These are phyloP conservation scores for Vachellia collinsii DNA, from an alignment of 306 rosid species.

Conservation along the genomic window DNA sequence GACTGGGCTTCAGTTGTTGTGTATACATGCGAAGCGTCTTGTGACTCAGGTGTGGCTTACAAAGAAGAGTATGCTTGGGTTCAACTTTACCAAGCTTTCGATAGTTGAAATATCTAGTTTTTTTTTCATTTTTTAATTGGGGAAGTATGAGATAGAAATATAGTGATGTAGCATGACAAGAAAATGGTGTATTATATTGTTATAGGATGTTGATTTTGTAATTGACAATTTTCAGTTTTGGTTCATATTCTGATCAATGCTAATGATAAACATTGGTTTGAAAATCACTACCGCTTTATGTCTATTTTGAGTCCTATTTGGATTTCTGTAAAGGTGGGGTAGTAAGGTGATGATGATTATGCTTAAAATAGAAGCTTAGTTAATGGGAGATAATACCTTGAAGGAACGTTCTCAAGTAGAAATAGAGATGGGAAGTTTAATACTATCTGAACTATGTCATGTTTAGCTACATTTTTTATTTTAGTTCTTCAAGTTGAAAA, in stretches of 20 bases:
- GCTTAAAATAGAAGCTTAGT: too few species aligned
- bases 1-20: conserved; percentile 74
- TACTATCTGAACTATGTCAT: too few species aligned
- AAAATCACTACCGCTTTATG: not conserved
- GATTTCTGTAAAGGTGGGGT: too few species aligned
- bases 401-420: too few species aligned
- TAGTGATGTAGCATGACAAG: not conserved
- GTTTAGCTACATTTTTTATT: too few species aligned
- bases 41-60: conserved; percentile 56
- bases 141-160: not conserved
- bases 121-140: not conserved
- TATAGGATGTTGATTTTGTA: not conserved
- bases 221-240: not conserved
- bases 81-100: conserved; percentile 55
- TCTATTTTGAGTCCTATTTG: too few species aligned
- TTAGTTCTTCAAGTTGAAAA: too few species aligned
- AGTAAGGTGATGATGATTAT: too few species aligned
- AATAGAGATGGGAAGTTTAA: too few species aligned
- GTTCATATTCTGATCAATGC: not conserved
- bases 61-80: conserved; percentile 71
- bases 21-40: conserved; percentile 70
- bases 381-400: too few species aligned
- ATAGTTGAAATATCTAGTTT: not conserved
- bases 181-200: not conserved
- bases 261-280: not conserved